Conservation (phyloP, 371 early-diverging fungal species). For the Batrachochytrium dendrobatidis region DNA sequence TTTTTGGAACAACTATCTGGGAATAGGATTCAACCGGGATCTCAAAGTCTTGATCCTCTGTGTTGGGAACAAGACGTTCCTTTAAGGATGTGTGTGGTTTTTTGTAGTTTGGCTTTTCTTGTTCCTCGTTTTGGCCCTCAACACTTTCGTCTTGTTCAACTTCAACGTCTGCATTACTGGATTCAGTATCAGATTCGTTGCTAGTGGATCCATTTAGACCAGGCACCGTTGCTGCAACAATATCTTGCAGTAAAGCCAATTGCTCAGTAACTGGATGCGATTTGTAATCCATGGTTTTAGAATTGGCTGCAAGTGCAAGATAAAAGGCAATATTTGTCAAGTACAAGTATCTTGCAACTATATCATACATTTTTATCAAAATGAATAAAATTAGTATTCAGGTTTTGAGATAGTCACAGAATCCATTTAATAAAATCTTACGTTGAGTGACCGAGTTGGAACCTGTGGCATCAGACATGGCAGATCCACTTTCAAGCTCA, state of each 20-base stretch:
- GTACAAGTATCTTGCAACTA: conserved; percentile 38
- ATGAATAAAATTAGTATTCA: too few species aligned
- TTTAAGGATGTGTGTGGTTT: too few species aligned
- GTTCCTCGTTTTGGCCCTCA: conserved; percentile 2
- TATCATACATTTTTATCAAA: neutral
- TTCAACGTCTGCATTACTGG: conserved; percentile 12
- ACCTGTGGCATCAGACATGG: conserved; percentile 32
- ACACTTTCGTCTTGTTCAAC: neutral
- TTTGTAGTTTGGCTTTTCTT: conserved; percentile 8
- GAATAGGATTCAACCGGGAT: conserved; percentile 7
- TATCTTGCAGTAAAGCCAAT: conserved; percentile 60
- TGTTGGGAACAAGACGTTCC: conserved; percentile 8
- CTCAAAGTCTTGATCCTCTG: conserved; percentile 11
- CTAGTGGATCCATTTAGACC: conserved; percentile 46
- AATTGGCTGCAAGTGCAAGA: conserved; percentile 61
- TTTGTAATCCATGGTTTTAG: conserved; percentile 22
- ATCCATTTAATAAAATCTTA: neutral
- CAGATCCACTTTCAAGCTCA: conserved; percentile 2
- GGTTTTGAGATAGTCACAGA: neutral
- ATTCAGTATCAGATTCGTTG: conserved; percentile 9
- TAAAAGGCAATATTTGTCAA: conserved; percentile 86
- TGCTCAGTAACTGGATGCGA: conserved; percentile 76
- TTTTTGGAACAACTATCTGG: neutral
- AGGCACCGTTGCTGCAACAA: conserved; percentile 62
- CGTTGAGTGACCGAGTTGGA: neutral